Evolutionary conservation across 2,329 filamentous ascomycete genomes (phyloP), one percentile per base, ranked within the genome.

Genomic region (Microsporum ferrugineum): DNA sequence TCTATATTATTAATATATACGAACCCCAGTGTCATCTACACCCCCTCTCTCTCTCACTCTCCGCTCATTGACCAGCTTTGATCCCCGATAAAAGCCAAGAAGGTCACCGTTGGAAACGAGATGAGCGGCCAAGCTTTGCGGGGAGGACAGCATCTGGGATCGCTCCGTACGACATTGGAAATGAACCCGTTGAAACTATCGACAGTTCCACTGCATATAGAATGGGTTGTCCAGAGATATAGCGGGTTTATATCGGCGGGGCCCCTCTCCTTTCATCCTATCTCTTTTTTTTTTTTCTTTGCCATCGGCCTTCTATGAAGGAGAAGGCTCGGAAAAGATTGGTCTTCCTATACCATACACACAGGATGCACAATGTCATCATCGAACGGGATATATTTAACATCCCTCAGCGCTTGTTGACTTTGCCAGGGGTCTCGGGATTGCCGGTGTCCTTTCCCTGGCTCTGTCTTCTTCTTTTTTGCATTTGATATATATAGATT

Each of bases 391-490:
- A 53, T 53, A 7, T 4, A 33, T 53, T 12, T 14, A n/a, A 34
- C 49, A 53, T 53, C 31, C 49, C 49, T 53, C 49, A 14, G 49
- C 49, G 49, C 49, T 53, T 53, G 49, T 53, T 53, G 49, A 53
- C 49, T 53, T 53, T 53, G 7, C 49, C 10, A 14, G 49, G 49
- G 49, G 3, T 29, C 7, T 29, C 49, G 49, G 49, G 33, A 53
- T 27, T 53, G 49, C 49, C 49, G 49, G 49, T 43, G n/a, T 43
- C 17, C 39, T 43, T n/a, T 43, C 39, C 39, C 39, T 43, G n/a
- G n/a, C 39, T 23, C 17, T 43, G 10, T 43, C 10, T 17, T 14
- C n/a, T 12, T 43, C n/a, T 14, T 12, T 43, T 14, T 43, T 14
- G 6, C n/a, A 14, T 43, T 12, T 43, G n/a, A 14, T 17, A 5